These are phyloP conservation scores for Penium margaritaceum DNA, from an alignment of 139 green algal genomes.

Conservation along the genomic window DNA sequence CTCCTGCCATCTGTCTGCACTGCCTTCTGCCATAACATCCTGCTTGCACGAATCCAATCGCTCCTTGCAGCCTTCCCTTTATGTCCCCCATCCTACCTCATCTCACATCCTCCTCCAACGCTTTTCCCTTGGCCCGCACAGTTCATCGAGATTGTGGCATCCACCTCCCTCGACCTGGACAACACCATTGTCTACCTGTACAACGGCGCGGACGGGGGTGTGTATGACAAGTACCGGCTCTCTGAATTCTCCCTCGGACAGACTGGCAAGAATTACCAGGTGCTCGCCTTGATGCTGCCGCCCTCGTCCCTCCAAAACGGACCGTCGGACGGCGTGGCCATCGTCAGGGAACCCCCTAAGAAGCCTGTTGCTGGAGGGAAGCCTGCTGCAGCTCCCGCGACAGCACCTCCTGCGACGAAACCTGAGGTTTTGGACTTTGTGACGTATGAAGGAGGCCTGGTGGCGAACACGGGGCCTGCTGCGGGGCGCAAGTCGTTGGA, in stretches of 20 bases:
- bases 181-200: slow-evolving; percentile 31
- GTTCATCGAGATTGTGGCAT: slow-evolving; percentile 35
- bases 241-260: neutral
- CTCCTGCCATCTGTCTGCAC: neutral
- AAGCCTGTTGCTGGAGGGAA: too few species aligned
- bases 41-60: too few species aligned
- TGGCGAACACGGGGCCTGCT: slow-evolving; percentile 2
- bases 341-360: too few species aligned
- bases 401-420: too few species aligned
- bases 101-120: neutral
- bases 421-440: slow-evolving; percentile 36
- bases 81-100: too few species aligned
- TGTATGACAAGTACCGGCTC: slow-evolving; percentile 10
- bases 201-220: slow-evolving; percentile 9
- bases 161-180: neutral
- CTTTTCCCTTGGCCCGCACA: neutral
- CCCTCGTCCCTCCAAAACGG: slow-evolving; percentile 23
- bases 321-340: slow-evolving; percentile 17
- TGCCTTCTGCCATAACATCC: neutral
- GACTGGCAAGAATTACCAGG: neutral
- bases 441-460: slow-evolving; percentile 28
- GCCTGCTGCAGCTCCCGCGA: neutral
- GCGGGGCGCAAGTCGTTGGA: slow-evolving; percentile 9
- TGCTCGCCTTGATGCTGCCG: neutral
- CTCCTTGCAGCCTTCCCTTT: too few species aligned